Conservation (phyloP, 352 stramenopile genomes). For the Thraustochytrium striatum region DNA sequence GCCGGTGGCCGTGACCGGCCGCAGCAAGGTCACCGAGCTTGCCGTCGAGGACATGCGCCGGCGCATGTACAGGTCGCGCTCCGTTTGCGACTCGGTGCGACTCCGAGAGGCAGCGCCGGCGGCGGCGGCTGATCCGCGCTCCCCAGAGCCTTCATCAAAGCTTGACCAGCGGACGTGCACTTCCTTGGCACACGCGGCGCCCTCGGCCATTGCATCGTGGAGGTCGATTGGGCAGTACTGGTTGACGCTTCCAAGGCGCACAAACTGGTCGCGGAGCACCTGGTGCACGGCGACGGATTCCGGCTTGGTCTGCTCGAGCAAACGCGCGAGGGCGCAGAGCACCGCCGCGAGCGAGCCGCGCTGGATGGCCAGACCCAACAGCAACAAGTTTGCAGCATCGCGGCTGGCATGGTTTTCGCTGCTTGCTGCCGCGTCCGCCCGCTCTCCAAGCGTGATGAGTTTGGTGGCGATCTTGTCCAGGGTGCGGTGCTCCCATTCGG, state of each 20-base stretch:
- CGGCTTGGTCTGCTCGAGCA: not conserved
- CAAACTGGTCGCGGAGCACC: not conserved
- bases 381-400: conserved; percentile 26
- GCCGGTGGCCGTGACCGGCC: not conserved
- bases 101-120: too few relatives aligned
- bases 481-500: conserved; percentile 30
- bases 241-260: not conserved
- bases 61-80: not conserved
- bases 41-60: not conserved
- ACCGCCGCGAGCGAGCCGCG: not conserved
- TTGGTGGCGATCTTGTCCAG: conserved; percentile 5
- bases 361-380: conserved; percentile 29
- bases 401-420: not conserved
- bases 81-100: not conserved
- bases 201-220: not conserved
- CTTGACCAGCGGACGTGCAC: conserved; percentile 4
- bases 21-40: not conserved
- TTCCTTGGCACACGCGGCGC: not conserved
- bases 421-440: not conserved
- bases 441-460: not conserved
- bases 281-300: not conserved
- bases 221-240: not conserved
- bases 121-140: too few relatives aligned
- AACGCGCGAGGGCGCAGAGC: not conserved
- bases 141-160: not conserved